Conservation (phyloP, 2,329 filamentous ascomycete genomes). For the Metarhizium album region DNA sequence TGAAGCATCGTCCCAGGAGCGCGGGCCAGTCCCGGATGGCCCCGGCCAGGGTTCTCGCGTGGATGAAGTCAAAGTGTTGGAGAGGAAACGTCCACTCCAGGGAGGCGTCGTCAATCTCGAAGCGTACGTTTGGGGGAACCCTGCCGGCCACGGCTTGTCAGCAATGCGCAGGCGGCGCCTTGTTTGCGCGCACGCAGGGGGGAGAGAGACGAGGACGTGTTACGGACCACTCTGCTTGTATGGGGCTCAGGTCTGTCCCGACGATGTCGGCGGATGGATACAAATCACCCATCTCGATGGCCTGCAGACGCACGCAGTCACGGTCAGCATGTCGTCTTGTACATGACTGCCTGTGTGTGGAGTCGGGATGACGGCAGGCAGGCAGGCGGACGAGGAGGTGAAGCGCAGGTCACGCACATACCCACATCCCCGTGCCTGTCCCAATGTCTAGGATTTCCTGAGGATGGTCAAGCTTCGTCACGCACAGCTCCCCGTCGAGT, state of each 20-base stretch:
- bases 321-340: too few species aligned
- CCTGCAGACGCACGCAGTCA: constrained; percentile 17
- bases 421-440: constrained; percentile 15
- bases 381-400: background rate
- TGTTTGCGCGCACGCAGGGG: too few species aligned
- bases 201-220: too few species aligned
- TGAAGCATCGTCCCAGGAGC: background rate
- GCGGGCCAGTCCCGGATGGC: background rate
- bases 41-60: background rate
- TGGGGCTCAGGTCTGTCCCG: constrained; percentile 17
- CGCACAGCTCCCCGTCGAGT: constrained; percentile 29
- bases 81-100: background rate
- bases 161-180: too few species aligned
- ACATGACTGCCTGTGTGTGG: too few species aligned
- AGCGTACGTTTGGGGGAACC: background rate
- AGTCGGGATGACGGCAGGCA: too few species aligned
- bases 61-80: background rate
- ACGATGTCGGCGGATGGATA: constrained; percentile 14
- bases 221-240: constrained; percentile 13
- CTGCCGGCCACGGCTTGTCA: too few species aligned
- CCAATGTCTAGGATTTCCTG: constrained; percentile 15
- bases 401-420: background rate
- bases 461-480: constrained; percentile 9
- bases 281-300: constrained; percentile 30
- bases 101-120: background rate